Evolutionary conservation across 768 basidiomycete species (phyloP), one percentile per base, ranked within the genome.

Genomic region (Leucogyrophana mollusca): DNA sequence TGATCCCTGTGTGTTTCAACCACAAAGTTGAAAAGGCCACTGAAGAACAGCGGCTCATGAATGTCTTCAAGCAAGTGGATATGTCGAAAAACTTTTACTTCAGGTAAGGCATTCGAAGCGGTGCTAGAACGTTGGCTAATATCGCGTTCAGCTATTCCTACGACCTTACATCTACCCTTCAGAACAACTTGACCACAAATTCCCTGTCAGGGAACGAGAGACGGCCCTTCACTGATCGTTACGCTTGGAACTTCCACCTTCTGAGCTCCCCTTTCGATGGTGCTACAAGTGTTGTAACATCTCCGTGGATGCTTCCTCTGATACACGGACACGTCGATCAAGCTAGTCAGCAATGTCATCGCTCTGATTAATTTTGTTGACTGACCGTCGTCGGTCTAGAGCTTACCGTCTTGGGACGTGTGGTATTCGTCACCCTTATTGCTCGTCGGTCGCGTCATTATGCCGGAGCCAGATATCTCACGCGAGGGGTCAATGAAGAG

Each of bases 51-150:
- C 82, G 91, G 8, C 74, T 94, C 25, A 82, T 94, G 72, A 86
- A 83, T 49, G 80, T 90, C 8, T 99, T 98, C 73, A 94, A 93
- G 61, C 91, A 94, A 65, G 94, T 97, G 1, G 95, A 99, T 59
- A 82, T 98, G 78, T 86, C 88, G n/a, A 97, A 97, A 70, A 97
- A 98, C 70, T 98, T 98, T 64, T 99, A 97, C 69, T 97, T 97
- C 68, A 94, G 90, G 91, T 91, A 53, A 27, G 61, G 47, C 22
- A 47, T 27, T 43, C 25, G 4, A 24, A 17, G 1, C 6, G 1
- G 35, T 17, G 16, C 6, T 27, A 32, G 4, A 17, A 22, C 3
- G 10, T 24, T 46, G 35, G 14, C 45, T 53, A 23, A 52, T 22
- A 14, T 8, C 24, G n/a, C 27, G 17, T 25, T 11, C 52, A 95